Percentiles rank a stretch among this genome's conserved stretches.
These are phyloP conservation scores for Cadophora malorum DNA, from an alignment of 2,329 filamentous ascomycete genomes.

Conservation along the genomic window DNA sequence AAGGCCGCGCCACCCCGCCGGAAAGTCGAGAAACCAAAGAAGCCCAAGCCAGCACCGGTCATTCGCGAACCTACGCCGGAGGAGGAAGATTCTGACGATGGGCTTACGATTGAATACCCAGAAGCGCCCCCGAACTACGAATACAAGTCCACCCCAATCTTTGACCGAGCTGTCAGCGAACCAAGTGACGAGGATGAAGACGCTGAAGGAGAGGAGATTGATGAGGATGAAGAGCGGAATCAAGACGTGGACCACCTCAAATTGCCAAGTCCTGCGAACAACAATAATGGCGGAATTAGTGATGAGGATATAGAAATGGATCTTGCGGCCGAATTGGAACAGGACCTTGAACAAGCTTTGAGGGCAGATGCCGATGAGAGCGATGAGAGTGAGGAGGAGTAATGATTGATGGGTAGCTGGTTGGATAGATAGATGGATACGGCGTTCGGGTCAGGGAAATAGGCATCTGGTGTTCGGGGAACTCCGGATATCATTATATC, in stretches of 20 bases:
- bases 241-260: constrained; percentile 53
- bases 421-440: background rate
- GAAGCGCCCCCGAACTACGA: constrained; percentile 50
- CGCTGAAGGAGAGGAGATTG: constrained; percentile 54
- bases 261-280: constrained; percentile 60
- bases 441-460: background rate
- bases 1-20: constrained; percentile 42
- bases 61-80: constrained; percentile 43
- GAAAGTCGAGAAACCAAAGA: constrained; percentile 46
- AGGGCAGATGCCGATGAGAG: constrained; percentile 38
- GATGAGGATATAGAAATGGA: constrained; percentile 45
- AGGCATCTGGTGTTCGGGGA: background rate
- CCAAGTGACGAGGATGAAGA: constrained; percentile 55
- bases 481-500: background rate
- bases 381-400: constrained; percentile 47
- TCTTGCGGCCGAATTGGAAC: constrained; percentile 45
- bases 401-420: background rate
- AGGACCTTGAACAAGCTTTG: constrained; percentile 39
- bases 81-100: constrained; percentile 59
- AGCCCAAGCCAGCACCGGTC: constrained; percentile 41
- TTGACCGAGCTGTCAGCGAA: constrained; percentile 40
- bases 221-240: constrained; percentile 45
- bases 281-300: constrained; percentile 36
- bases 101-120: constrained; percentile 65
- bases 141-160: constrained; percentile 39